phyloP scores from a whole-genome alignment of 2,329 filamentous ascomycete species.

The Epichloe hybrida region DNA sequence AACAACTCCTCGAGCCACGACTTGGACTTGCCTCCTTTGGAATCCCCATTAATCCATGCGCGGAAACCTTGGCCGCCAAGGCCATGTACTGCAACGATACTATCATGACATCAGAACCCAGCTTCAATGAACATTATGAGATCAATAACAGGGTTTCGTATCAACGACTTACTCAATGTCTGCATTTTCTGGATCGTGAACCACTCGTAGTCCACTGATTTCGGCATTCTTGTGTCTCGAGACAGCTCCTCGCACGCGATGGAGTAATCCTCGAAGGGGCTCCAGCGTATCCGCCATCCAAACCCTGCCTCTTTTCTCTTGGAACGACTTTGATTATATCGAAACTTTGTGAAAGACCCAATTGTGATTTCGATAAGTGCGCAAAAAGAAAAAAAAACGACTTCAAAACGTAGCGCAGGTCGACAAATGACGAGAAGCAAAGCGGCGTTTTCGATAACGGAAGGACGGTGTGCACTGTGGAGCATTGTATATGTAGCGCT shows the following conservation, averaged over 20 bases:
- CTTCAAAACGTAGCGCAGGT: no score
- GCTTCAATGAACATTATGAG: neutral
- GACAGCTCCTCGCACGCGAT: conserved; percentile 12
- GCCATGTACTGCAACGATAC: conserved; percentile 16
- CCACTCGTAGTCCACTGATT: conserved; percentile 9
- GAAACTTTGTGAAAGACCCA: no score
- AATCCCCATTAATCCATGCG: conserved; percentile 13
- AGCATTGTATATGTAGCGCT: no score
- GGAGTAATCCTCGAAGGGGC: conserved; percentile 11
- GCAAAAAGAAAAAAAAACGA: no score
- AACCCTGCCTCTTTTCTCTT: neutral
- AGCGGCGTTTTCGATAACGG: no score
- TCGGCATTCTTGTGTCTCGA: conserved; percentile 9
- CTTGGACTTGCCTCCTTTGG: conserved; percentile 9
- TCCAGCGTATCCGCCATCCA: conserved; percentile 12
- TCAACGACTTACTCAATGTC: conserved; percentile 11
- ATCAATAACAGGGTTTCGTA: neutral
- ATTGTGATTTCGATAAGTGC: no score
- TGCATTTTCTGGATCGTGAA: conserved; percentile 11
- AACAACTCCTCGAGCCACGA: conserved; percentile 14
- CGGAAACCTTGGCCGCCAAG: conserved; percentile 14
- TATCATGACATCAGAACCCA: conserved; percentile 2
- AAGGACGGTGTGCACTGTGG: no score
- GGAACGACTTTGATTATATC: no score
- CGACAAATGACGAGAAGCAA: no score